A percentile compares a stretch with the other conserved stretches of the same genome.
Evolutionary conservation across 441 rosid genomes (phyloP).

Genomic region (Manihot esculenta): DNA sequence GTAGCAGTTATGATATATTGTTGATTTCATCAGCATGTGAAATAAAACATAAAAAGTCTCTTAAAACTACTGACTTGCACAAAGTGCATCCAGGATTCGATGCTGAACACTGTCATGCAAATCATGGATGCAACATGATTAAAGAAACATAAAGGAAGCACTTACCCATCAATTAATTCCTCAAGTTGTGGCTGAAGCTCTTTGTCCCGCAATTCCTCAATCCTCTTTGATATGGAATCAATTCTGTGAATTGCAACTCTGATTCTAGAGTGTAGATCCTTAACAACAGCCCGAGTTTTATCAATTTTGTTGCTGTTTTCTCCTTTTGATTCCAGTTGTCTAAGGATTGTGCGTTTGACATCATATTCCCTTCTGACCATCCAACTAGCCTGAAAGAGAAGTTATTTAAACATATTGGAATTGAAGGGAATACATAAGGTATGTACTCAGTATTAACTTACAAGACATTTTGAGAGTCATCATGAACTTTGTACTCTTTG

Average conservation of each 20-base stretch:
- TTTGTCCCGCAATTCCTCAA: conserved; percentile 87
- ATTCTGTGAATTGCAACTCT: conserved; percentile 91
- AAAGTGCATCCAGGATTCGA: neutral
- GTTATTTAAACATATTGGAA: neutral
- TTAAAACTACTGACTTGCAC: neutral
- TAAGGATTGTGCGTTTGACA: conserved; percentile 52
- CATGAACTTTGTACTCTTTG: neutral
- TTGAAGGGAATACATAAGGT: neutral
- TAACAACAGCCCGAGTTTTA: conserved; percentile 81
- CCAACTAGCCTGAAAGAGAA: conserved; percentile 70
- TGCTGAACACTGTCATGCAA: neutral
- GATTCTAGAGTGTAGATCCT: conserved; percentile 92
- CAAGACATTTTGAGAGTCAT: neutral
- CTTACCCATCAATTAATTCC: conserved; percentile 89
- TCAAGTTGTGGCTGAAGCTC: conserved; percentile 98
- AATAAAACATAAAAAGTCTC: neutral
- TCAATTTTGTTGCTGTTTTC: conserved; percentile 54
- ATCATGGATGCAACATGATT: neutral
- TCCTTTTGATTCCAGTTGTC: conserved; percentile 73
- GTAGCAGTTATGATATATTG: neutral
- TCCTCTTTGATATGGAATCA: conserved; percentile 81
- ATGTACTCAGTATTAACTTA: neutral
- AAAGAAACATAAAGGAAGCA: conserved; percentile 14
- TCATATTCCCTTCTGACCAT: conserved; percentile 74
- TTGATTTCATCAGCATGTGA: neutral